Evolutionary conservation across 306 rosid genomes (phyloP).

Genomic region (Acacia crassicarpa): DNA sequence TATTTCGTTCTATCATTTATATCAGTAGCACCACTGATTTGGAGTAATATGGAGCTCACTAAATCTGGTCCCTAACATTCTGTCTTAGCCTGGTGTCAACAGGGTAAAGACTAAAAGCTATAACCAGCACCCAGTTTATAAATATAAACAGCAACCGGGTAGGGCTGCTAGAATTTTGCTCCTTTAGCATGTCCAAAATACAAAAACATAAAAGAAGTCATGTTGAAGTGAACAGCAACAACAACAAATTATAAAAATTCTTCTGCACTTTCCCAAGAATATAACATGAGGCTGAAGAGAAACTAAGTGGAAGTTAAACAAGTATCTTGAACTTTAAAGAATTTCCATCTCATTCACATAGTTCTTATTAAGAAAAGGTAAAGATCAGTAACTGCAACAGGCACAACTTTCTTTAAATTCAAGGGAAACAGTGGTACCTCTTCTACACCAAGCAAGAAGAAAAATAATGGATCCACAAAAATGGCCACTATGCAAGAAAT

Average conservation of each 20-base stretch:
- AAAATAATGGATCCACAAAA: conserved; percentile 83
- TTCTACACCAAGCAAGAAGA: conserved; percentile 55
- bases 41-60: too few relatives aligned
- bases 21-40: too few relatives aligned
- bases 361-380: background rate
- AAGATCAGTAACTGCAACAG: conserved; percentile 3
- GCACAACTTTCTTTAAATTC: conserved; percentile 2
- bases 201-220: background rate
- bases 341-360: conserved; percentile 18
- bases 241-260: background rate
- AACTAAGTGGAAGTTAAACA: background rate
- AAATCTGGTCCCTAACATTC: too few relatives aligned
- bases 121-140: background rate
- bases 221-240: background rate
- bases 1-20: too few relatives aligned
- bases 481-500: conserved; percentile 66
- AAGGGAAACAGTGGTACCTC: conserved; percentile 42
- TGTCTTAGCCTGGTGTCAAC: background rate
- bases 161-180: background rate
- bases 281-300: background rate
- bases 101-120: background rate
- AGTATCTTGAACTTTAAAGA: background rate
- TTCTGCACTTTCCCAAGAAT: background rate
- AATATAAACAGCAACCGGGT: background rate
- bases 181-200: background rate